Percentiles rank a stretch among this genome's conserved stretches.
Evolutionary conservation across 768 basidiomycete genomes (phyloP).

Genomic region (Podaxis carcinomalis): DNA sequence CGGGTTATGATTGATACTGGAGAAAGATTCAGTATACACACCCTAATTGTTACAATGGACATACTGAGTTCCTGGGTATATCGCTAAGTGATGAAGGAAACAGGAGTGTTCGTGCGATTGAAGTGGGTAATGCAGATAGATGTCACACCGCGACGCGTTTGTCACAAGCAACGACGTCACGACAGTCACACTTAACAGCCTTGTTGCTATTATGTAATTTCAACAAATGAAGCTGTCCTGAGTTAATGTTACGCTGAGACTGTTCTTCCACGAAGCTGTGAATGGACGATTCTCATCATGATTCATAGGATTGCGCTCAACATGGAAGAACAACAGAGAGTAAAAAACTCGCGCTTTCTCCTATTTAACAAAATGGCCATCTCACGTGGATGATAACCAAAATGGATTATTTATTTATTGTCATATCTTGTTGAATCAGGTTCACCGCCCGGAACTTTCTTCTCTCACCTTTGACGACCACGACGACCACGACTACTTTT

Average conservation of each 20-base stretch:
- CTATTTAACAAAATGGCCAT: neutral
- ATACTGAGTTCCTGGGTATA: conserved; percentile 7
- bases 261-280: neutral
- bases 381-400: conserved; percentile 10
- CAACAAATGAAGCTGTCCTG: neutral
- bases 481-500: conserved; percentile 21
- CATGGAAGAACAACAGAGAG: neutral
- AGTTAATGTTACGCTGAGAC: neutral
- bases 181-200: neutral
- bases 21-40: conserved; percentile 25
- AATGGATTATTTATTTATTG: conserved; percentile 13
- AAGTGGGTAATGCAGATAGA: neutral
- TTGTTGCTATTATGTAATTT: conserved; percentile 6
- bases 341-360: neutral
- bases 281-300: neutral
- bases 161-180: conserved; percentile 1
- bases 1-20: neutral
- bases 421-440: conserved; percentile 10
- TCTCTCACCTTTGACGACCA: conserved; percentile 13
- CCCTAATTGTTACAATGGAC: conserved; percentile 71
- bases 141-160: neutral
- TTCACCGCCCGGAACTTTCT: conserved; percentile 11
- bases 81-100: neutral
- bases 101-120: neutral
- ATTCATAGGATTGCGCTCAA: neutral